phyloP scores from a whole-genome alignment of 139 green algal species.

The Haematococcus sp. region DNA sequence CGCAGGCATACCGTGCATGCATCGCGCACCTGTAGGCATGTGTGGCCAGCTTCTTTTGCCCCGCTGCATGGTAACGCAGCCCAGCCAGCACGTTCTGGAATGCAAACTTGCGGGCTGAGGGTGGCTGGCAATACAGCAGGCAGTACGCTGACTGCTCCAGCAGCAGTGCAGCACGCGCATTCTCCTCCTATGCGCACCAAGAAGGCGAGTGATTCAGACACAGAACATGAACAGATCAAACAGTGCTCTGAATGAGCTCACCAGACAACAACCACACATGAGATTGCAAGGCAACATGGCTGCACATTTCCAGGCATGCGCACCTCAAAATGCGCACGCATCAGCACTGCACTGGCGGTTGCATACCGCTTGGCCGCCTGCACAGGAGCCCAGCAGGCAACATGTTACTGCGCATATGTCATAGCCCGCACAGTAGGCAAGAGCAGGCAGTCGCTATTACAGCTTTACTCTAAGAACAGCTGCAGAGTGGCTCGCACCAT shows the following conservation, averaged over 20 bases:
- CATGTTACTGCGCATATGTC: too few relatives aligned
- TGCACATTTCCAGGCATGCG: not conserved
- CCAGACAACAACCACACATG: not conserved
- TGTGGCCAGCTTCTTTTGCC: slow-evolving; percentile 60
- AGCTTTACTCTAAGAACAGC: too few relatives aligned
- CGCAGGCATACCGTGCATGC: too few relatives aligned
- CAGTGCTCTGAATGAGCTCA: too few relatives aligned
- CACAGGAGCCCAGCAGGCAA: not conserved
- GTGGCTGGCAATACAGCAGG: slow-evolving; percentile 58
- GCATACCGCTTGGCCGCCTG: slow-evolving; percentile 25
- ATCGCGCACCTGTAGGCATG: slow-evolving; percentile 62
- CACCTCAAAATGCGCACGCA: slow-evolving; percentile 75
- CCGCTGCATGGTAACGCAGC: slow-evolving; percentile 74
- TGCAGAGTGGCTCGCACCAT: too few relatives aligned
- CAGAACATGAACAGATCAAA: too few relatives aligned
- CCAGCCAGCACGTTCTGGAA: slow-evolving; percentile 92
- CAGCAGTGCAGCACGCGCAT: slow-evolving; percentile 75
- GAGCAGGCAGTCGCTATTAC: too few relatives aligned
- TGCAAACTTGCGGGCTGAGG: slow-evolving; percentile 69
- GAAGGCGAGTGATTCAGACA: not conserved
- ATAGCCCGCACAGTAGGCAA: too few relatives aligned
- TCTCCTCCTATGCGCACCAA: slow-evolving; percentile 58
- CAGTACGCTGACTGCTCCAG: slow-evolving; percentile 82
- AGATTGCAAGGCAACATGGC: not conserved
- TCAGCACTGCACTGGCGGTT: slow-evolving; percentile 57